Evolutionary conservation across 495 filamentous ascomycete genomes (phyloP), one percentile per base, ranked within the genome.

Genomic region (Xylaria scruposa): DNA sequence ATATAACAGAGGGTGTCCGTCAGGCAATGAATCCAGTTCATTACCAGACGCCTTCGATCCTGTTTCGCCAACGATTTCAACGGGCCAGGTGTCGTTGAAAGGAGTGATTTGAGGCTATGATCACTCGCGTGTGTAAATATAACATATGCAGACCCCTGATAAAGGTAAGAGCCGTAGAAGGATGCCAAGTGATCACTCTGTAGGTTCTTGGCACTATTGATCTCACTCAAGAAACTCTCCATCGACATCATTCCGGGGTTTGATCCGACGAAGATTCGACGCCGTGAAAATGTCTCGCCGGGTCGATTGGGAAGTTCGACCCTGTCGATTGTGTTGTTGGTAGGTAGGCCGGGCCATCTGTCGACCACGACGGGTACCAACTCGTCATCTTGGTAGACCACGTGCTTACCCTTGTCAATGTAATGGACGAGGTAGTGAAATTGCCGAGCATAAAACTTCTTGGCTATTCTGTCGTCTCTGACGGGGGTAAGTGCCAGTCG

Each of bases 21-120:
- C 2, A 98, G 86, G 77, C 95, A 97, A 79, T 94, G 93, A 51
- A 95, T 89, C 95, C 95, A 97, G 73, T 92, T 90, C 75, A 97
- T 84, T 19, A 97, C 79, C 3, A 91, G 84, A 40, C 85, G 81
- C 38, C 91, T 88, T 36, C 93, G 89, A n/a, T 88, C 86, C 68
- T 89, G 84, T 77, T 97, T 97, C 3, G 89, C 77, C 3, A 97
- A 82, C 3, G 86, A 86, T 77, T 95, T 94, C 82, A 94, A 89
- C 6, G 82, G 81, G 54, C 84, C 81, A 3, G 92, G 92, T 24
- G 85, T 84, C 51, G 91, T 91, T 15, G 90, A 88, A 53, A 97
- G 83, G 80, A 97, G 94, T 2, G 87, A 88, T 78, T 90, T 91
- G 49, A 98, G 85, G n/a, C 84, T 95, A 44, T 88, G 89, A 68